phyloP scores from a whole-genome alignment of 2,329 filamentous ascomycete genomes.

The Paraconiothyrium sp. region DNA sequence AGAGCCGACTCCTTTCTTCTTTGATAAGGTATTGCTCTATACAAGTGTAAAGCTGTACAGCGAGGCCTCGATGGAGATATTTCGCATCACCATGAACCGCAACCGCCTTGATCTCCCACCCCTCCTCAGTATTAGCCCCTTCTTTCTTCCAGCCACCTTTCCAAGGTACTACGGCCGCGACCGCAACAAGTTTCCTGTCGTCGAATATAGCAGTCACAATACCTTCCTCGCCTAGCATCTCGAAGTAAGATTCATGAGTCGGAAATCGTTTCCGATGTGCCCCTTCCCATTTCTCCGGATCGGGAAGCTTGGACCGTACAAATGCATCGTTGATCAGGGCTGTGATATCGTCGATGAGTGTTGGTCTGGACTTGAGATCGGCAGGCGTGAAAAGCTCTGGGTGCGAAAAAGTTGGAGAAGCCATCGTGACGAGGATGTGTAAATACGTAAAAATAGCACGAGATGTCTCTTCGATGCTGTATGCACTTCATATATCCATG shows the following conservation, averaged over 20 bases:
- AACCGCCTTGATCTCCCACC: constrained; percentile 9
- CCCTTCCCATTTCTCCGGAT: constrained; percentile 1
- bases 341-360: background rate
- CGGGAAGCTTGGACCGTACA: background rate
- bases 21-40: background rate
- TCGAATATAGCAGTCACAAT: background rate
- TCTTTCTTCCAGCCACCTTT: background rate
- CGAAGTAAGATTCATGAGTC: background rate
- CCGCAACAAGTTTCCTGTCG: background rate
- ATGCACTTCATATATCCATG: background rate
- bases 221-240: constrained; percentile 2
- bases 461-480: background rate
- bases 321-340: constrained; percentile 5
- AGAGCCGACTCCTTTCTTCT: background rate
- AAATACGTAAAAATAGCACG: background rate
- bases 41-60: background rate
- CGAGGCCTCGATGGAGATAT: constrained; percentile 4
- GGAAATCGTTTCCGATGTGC: background rate
- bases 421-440: background rate
- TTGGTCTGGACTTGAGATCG: background rate
- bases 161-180: constrained; percentile 3
- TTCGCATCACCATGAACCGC: constrained; percentile 1
- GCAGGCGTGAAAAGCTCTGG: constrained; percentile 1
- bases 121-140: background rate
- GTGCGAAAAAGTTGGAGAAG: background rate